Evolutionary conservation across 176 grass and related monocot species (phyloP).

Genomic region (Thalia dealbata): DNA sequence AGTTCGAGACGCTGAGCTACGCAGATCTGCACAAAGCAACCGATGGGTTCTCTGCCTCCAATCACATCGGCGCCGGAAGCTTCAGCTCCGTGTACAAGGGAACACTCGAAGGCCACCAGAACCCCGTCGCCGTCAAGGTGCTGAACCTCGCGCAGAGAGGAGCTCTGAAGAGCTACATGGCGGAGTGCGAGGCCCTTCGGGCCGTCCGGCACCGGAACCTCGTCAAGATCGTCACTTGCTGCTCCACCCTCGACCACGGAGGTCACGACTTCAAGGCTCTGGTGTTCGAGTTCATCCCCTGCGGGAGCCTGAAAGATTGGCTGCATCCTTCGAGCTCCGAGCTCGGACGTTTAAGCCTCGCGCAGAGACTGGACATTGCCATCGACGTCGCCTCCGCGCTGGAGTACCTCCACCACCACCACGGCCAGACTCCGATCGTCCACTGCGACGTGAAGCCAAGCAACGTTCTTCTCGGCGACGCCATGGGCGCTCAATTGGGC

Average conservation of each 20-base stretch:
- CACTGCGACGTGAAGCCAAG: conserved; percentile 22
- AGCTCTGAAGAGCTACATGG: conserved; percentile 6
- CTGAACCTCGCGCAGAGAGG: neutral
- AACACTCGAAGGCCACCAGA: neutral
- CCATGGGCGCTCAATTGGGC: conserved; percentile 12
- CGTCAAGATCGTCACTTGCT: conserved; percentile 6
- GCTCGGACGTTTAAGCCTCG: neutral
- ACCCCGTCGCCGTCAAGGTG: neutral
- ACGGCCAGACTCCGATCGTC: neutral
- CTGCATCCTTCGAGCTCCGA: neutral
- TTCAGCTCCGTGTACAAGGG: conserved; percentile 6
- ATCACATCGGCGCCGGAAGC: neutral
- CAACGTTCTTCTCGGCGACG: conserved; percentile 10
- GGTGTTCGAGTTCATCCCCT: neutral
- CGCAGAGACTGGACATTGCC: conserved; percentile 12
- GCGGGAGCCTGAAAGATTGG: neutral
- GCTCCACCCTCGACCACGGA: neutral
- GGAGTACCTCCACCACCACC: conserved; percentile 17
- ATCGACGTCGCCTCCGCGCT: conserved; percentile 11
- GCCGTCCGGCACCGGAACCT: conserved; percentile 5
- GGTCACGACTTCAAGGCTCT: conserved; percentile 13
- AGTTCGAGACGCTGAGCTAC: neutral
- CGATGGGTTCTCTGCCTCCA: conserved; percentile 12
- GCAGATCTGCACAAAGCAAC: conserved; percentile 8
- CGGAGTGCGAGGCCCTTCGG: neutral